Percentiles rank a stretch among this genome's conserved stretches.
Evolutionary conservation across 352 stramenopile genomes (phyloP).

Genomic region (Phytophthora fragariaefolia): DNA sequence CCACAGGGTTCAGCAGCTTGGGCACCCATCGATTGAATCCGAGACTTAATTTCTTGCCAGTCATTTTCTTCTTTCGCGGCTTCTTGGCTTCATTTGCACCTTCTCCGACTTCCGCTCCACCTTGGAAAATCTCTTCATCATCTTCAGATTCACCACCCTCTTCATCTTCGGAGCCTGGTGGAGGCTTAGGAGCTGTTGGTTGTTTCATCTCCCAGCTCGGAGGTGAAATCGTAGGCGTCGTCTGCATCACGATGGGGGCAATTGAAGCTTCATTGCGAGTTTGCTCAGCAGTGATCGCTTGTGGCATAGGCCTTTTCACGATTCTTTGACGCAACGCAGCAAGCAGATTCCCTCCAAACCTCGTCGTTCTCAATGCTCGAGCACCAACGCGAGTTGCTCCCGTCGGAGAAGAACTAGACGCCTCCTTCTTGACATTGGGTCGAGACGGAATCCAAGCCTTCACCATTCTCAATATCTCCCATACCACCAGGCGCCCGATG

Average conservation of each 20-base stretch:
- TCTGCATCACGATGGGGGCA: background rate
- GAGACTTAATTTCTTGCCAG: constrained; percentile 17
- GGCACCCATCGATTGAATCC: constrained; percentile 46
- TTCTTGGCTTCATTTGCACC: constrained; percentile 1
- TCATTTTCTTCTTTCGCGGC: constrained; percentile 23
- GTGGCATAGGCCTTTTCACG: constrained; percentile 13
- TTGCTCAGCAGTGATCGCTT: constrained; percentile 11
- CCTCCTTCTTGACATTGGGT: constrained; percentile 13
- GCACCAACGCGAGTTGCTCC: constrained; percentile 15
- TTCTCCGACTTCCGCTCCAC: background rate
- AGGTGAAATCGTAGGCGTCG: background rate
- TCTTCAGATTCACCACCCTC: constrained; percentile 26
- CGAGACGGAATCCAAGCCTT: constrained; percentile 27
- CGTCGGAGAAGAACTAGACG: constrained; percentile 1
- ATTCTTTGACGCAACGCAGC: constrained; percentile 27
- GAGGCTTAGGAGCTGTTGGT: constrained; percentile 26
- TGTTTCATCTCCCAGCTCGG: constrained; percentile 1
- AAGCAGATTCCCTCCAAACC: constrained; percentile 26
- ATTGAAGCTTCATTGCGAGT: background rate
- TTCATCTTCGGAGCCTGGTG: constrained; percentile 22
- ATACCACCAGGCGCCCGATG: background rate
- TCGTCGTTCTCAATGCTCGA: constrained; percentile 13
- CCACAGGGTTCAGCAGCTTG: constrained; percentile 51
- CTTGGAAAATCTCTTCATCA: no score
- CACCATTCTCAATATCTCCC: constrained; percentile 21